Evolutionary conservation across 257 asterid genomes (phyloP), one percentile per base, ranked within the genome.

Genomic region (Leptodermis oblonga): DNA sequence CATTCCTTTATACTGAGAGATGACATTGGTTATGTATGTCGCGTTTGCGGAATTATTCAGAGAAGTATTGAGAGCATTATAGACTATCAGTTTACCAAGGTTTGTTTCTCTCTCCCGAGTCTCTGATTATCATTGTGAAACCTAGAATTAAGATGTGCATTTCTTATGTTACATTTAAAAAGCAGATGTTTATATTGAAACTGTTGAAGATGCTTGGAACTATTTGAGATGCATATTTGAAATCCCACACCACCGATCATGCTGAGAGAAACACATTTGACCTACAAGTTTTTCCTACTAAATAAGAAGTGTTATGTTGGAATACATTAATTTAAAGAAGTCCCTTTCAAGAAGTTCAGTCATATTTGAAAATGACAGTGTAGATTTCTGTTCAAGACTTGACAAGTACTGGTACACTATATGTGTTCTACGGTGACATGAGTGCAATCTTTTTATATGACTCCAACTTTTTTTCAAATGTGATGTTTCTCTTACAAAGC

Each of bases 1-100:
- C 99, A 94, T 83, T 85, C 94, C 10, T 90, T 84, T 74, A 86
- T 94, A 64, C 69, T 94, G 70, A 94, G 83, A 81, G 99, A 90
- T 80, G 99, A 94, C 73, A 87, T 94, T 18, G 99, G 99, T 52
- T 89, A 86, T 75, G 99, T 94, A 25, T 93, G 99, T 71, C 95
- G 99, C 59, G 80, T 93, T 43, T 93, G 99, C 71, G 99, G 99
- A 75, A 92, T 93, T 75, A 86, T 93, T 66, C 79, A 70, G 81
- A 85, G 92, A 82, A 82, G 96, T 68, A 93, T 93, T 71, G 99
- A 87, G 48, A 71, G 87, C 67, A 93, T 93, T 56, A 93, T 93
- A 12, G 99, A 93, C 72, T 93, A 80, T 76, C 95, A 93, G 81
- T 89, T 85, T 77, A 73, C 90, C 1, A 93, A 93, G 99, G 99